These are phyloP conservation scores for Penicillium hesseltinei DNA, from an alignment of 2,329 filamentous ascomycete genomes.

Conservation along the genomic window DNA sequence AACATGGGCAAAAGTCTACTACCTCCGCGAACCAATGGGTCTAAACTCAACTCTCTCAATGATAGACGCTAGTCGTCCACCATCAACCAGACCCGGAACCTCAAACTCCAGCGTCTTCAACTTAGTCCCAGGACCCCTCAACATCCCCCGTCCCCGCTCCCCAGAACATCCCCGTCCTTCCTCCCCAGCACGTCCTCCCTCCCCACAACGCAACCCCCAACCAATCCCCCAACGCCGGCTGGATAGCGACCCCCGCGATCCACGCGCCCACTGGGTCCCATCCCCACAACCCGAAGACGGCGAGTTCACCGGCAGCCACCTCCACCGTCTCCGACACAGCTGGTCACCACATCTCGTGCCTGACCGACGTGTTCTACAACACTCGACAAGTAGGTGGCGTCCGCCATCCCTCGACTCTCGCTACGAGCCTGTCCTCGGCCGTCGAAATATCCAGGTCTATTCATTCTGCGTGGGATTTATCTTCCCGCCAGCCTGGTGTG, in stretches of 20 bases:
- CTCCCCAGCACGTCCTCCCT: slow-evolving; percentile 3
- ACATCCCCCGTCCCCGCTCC: slow-evolving; percentile 20
- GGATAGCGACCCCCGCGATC: slow-evolving; percentile 39
- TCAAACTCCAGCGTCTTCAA: slow-evolving; percentile 33
- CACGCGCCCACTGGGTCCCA: slow-evolving; percentile 44
- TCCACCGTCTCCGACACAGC: slow-evolving; percentile 55
- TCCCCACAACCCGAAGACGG: slow-evolving; percentile 26
- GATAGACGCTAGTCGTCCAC: slow-evolving; percentile 26
- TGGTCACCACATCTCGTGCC: slow-evolving; percentile 72
- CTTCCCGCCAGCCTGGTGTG: slow-evolving; percentile 77
- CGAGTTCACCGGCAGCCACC: slow-evolving; percentile 30
- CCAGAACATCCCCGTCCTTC: slow-evolving; percentile 10
- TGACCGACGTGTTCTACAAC: slow-evolving; percentile 59
- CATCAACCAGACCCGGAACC: slow-evolving; percentile 30
- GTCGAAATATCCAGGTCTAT: slow-evolving; percentile 70
- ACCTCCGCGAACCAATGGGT: slow-evolving; percentile 63
- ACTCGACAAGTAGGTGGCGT: slow-evolving; percentile 63
- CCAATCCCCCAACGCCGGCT: slow-evolving; percentile 22
- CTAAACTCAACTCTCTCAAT: slow-evolving; percentile 46
- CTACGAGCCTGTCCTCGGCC: slow-evolving; percentile 60
- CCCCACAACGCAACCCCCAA: slow-evolving; percentile 1
- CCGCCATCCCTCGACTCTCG: slow-evolving; percentile 69
- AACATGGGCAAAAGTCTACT: slow-evolving; percentile 62
- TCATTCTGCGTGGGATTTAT: slow-evolving; percentile 76
- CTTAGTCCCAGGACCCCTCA: slow-evolving; percentile 32